Evolutionary conservation across 768 basidiomycete species (phyloP).

Genomic region (Clavulina sp.): DNA sequence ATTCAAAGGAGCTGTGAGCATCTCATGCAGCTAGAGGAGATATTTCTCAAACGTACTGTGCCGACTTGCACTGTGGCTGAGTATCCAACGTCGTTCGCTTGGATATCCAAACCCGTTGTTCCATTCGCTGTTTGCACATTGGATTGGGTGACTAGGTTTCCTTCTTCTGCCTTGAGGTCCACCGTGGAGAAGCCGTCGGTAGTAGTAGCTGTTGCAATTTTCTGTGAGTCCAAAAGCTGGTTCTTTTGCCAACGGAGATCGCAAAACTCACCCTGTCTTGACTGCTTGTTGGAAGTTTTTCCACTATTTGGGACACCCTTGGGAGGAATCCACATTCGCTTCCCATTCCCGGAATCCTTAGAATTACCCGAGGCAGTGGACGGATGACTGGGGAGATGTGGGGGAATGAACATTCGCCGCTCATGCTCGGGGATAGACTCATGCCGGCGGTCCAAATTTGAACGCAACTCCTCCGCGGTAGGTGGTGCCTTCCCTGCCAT

Average conservation of each 20-base stretch:
- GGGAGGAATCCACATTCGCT: not conserved
- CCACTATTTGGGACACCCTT: not conserved
- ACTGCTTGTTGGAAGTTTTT: too few relatives aligned
- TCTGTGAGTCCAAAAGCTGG: not conserved
- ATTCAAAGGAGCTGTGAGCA: too few relatives aligned
- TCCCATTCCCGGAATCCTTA: not conserved
- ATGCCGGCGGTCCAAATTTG: too few relatives aligned
- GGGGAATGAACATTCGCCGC: too few relatives aligned
- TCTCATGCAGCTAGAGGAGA: not conserved
- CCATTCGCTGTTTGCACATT: constrained; percentile 27
- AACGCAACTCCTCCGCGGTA: not conserved
- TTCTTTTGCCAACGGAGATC: not conserved
- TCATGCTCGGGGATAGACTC: too few relatives aligned
- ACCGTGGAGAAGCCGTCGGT: constrained; percentile 20
- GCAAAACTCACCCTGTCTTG: not conserved
- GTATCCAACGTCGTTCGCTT: constrained; percentile 39
- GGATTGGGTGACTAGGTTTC: constrained; percentile 27
- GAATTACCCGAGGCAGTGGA: too few relatives aligned
- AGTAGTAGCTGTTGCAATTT: constrained; percentile 4
- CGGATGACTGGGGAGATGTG: too few relatives aligned
- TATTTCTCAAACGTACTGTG: constrained; percentile 18
- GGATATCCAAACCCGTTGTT: constrained; percentile 52
- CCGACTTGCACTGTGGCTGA: constrained; percentile 38
- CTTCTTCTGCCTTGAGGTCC: constrained; percentile 22
- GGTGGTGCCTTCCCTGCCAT: not conserved